Percentiles rank a stretch among this genome's conserved stretches.
phyloP scores from a whole-genome alignment of 345 rosid genomes.

The Aethionema arabicum region DNA sequence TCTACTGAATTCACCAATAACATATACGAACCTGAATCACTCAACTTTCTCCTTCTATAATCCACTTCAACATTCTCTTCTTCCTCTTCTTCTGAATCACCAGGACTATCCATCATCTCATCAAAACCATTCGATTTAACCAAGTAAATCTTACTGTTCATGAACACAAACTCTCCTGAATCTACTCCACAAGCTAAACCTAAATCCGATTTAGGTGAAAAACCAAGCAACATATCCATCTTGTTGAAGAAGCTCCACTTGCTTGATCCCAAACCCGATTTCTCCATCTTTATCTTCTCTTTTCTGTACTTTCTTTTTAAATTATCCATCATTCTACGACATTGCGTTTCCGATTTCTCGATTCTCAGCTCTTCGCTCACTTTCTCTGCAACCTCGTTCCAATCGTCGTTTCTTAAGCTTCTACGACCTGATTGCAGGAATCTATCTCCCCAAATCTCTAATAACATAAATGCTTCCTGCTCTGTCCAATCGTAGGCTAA shows the following conservation, averaged over 20 bases:
- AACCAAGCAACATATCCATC: conserved; percentile 72
- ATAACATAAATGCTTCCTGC: conserved; percentile 75
- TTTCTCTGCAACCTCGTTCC: conserved; percentile 96
- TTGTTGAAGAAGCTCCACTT: conserved; percentile 88
- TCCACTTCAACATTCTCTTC: conserved; percentile 56
- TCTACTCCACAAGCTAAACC: conserved; percentile 92
- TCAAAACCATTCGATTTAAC: conserved; percentile 76
- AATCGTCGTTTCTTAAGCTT: conserved; percentile 89
- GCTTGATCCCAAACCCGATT: conserved; percentile 43
- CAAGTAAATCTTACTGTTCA: conserved; percentile 61
- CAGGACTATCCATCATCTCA: conserved; percentile 93
- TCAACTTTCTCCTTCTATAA: conserved; percentile 63
- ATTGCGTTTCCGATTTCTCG: conserved; percentile 80
- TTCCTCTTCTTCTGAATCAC: conserved; percentile 52
- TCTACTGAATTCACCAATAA: conserved; percentile 84
- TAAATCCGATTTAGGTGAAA: conserved; percentile 59
- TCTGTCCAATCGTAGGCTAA: conserved; percentile 85
- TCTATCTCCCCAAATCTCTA: conserved; percentile 92
- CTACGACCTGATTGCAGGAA: conserved; percentile 82
- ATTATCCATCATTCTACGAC: conserved; percentile 80
- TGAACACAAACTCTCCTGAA: conserved; percentile 79
- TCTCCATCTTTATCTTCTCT: conserved; percentile 63
- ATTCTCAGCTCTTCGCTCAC: conserved; percentile 72
- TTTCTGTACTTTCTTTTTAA: conserved; percentile 95
- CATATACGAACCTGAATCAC: conserved; percentile 59